phyloP scores from a whole-genome alignment of 2,329 filamentous ascomycete species.

The Penicillium verrucosum region DNA sequence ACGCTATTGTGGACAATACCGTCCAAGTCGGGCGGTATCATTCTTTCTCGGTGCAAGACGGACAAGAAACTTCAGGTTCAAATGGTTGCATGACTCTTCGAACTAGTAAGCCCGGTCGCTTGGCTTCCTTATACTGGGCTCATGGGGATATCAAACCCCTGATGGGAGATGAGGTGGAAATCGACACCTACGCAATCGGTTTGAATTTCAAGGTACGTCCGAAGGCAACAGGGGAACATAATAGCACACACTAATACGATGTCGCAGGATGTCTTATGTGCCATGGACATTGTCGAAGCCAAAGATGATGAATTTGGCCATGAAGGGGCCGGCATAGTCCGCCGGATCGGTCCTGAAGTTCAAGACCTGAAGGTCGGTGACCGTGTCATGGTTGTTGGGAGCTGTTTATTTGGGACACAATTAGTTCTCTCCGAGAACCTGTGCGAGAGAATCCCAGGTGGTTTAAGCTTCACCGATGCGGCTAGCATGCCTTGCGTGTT shows the following conservation, averaged over 20 bases:
- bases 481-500: slow-evolving; percentile 21
- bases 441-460: slow-evolving; percentile 16
- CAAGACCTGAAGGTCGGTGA: slow-evolving; percentile 21
- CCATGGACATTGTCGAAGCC: slow-evolving; percentile 13
- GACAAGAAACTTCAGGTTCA: neutral
- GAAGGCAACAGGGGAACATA: too few species aligned
- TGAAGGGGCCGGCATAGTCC: slow-evolving; percentile 24
- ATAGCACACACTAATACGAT: neutral
- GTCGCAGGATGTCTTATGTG: slow-evolving; percentile 17
- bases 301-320: slow-evolving; percentile 16
- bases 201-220: slow-evolving; percentile 26
- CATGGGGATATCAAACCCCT: neutral
- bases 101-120: slow-evolving; percentile 18
- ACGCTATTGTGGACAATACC: slow-evolving; percentile 8
- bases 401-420: slow-evolving; percentile 9
- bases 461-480: slow-evolving; percentile 17
- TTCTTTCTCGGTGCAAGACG: slow-evolving; percentile 2
- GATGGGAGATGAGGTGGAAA: slow-evolving; percentile 21
- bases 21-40: slow-evolving; percentile 14
- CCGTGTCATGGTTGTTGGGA: slow-evolving; percentile 19
- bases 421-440: slow-evolving; percentile 9
- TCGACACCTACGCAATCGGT: slow-evolving; percentile 22
- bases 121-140: slow-evolving; percentile 24
- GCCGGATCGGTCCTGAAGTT: slow-evolving; percentile 19
- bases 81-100: slow-evolving; percentile 7